Base-by-base conservation (phyloP, 345 rosid genomes). In the Eucalyptus decipiens region DNA sequence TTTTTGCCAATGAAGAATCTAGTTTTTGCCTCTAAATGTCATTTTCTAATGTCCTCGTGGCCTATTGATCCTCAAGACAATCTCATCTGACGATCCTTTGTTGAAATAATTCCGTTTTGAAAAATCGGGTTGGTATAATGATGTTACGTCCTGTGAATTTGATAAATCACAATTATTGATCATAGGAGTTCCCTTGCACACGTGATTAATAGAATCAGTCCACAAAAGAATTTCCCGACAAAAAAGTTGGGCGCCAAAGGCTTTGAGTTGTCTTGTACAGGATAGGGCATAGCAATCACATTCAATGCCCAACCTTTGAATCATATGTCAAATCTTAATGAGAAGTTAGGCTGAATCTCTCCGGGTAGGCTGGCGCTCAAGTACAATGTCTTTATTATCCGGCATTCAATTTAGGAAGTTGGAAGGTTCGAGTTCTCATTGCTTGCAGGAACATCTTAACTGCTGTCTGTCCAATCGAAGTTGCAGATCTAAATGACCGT, bases 11-110 rank as follows among this genome's bases (percentile, higher is more conserved):
- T 52, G 24, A 52, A 52, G 9, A 52, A 52, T 4, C 1, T 0
- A 52, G 5, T 8, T 52, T 52, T 1, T 52, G 24, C 58, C 24
- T 4, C 2, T 52, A 52, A 52, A 19, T 52, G 58, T 5, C 2
- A 8, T 52, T 52, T 52, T 19, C 24, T 0, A 1, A 52, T 52
- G 58, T 52, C 0, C 4, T 52, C 1, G 0, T 52, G 11, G 9
- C 58, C 10, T 52, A 52, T 52, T 52, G 10, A 52, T 8, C 4
- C 58, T 52, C 10, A 52, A 52, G 58, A 52, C 24, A 52, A 52
- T 52, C 24, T 52, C 24, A 0, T 52, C 0, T 24, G 0, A 52
- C 0, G 5, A 52, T 52, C 24, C 0, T 19, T 52, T 52, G 11
- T 52, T 8, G 2, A 52, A 52, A 52, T 7, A 52, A 19, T 52